Percentiles rank a stretch among this genome's conserved stretches.
Evolutionary conservation across 805 yeast genomes (phyloP).

Genomic region (Saccharomycopsis amapae): DNA sequence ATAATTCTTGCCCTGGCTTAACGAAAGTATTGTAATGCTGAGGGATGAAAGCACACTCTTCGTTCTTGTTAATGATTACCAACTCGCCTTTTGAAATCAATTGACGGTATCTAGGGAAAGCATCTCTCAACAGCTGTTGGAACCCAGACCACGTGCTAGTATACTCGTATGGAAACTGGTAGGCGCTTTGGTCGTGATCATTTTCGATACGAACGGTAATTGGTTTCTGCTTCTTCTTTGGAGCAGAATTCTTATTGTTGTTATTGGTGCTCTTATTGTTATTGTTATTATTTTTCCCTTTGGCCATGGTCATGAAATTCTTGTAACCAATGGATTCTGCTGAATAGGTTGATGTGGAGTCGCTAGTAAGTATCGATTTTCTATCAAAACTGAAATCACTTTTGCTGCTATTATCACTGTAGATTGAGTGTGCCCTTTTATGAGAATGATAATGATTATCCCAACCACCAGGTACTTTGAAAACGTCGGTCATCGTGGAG

Average conservation of each 20-base stretch:
- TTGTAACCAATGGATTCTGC: neutral
- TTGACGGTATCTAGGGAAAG: constrained; percentile 14
- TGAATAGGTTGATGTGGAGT: too few relatives aligned
- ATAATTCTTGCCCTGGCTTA: constrained; percentile 14
- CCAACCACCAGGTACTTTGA: constrained; percentile 17
- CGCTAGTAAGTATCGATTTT: too few relatives aligned
- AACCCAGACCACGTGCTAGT: constrained; percentile 15
- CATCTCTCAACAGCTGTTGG: constrained; percentile 15
- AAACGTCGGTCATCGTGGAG: constrained; percentile 12
- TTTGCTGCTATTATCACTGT: neutral
- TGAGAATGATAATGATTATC: neutral
- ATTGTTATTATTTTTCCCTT: neutral
- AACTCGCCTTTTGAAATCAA: constrained; percentile 9
- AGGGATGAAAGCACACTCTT: constrained; percentile 18
- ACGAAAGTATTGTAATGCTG: constrained; percentile 15
- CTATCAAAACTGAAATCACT: too few relatives aligned
- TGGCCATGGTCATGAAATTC: constrained; percentile 12
- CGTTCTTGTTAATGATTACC: constrained; percentile 9
- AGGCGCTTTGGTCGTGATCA: neutral
- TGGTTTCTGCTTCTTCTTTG: constrained; percentile 8
- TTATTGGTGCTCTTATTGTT: neutral
- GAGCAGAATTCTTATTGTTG: constrained; percentile 2
- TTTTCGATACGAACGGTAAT: constrained; percentile 13
- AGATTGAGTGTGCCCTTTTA: neutral
- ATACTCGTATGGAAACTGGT: constrained; percentile 19